phyloP scores from a whole-genome alignment of 495 filamentous ascomycete species.

The Hypoxylon perforatum region DNA sequence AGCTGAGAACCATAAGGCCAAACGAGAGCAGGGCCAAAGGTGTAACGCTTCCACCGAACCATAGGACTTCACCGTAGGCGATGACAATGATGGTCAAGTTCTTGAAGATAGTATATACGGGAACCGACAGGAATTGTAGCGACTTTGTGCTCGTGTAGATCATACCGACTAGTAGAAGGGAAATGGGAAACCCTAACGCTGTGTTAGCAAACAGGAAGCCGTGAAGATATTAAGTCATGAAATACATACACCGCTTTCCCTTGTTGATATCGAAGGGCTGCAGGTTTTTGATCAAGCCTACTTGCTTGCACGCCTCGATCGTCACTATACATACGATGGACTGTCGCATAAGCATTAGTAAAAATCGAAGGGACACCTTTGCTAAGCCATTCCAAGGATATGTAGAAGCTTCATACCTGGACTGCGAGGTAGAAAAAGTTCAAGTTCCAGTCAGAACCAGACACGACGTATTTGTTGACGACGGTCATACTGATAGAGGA shows the following conservation, averaged over 20 bases:
- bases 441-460: constrained; percentile 89
- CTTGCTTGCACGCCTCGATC: constrained; percentile 84
- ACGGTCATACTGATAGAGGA: constrained; percentile 98
- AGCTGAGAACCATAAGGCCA: constrained; percentile 96
- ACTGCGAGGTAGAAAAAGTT: constrained; percentile 94
- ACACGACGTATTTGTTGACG: constrained; percentile 98
- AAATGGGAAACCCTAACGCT: constrained; percentile 91
- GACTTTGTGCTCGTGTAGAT: constrained; percentile 98
- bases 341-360: constrained; percentile 59
- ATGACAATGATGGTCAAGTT: constrained; percentile 99
- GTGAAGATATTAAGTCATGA: background rate
- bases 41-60: constrained; percentile 96
- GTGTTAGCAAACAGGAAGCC: constrained; percentile 39
- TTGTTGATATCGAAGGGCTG: constrained; percentile 88
- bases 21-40: constrained; percentile 92
- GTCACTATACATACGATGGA: constrained; percentile 90
- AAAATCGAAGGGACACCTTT: background rate
- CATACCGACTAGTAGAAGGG: constrained; percentile 96
- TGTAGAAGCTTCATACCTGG: constrained; percentile 72
- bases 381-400: background rate
- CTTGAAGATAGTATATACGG: constrained; percentile 99
- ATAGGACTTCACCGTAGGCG: constrained; percentile 97
- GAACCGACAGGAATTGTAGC: constrained; percentile 95
- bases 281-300: constrained; percentile 86
- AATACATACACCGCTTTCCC: constrained; percentile 84